These are phyloP conservation scores for Kwoniella sp. DNA, from an alignment of 768 basidiomycete genomes.

Conservation along the genomic window DNA sequence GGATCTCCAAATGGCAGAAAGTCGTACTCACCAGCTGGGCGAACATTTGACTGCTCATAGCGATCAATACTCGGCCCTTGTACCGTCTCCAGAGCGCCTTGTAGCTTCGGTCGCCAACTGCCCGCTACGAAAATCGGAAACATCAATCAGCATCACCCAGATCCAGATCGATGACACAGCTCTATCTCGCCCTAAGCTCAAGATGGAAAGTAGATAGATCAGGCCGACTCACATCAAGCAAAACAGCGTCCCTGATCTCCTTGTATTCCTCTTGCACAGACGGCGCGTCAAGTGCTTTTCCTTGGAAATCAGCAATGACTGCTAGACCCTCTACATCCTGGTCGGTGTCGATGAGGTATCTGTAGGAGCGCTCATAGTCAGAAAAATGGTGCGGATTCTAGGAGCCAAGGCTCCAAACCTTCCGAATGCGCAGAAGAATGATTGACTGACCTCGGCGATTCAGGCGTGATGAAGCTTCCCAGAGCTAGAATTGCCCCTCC, in stretches of 20 bases:
- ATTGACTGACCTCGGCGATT: slow-evolving; percentile 74
- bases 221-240: slow-evolving; percentile 53
- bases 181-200: background rate
- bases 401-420: too few species aligned
- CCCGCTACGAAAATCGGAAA: slow-evolving; percentile 62
- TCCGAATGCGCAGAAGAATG: background rate
- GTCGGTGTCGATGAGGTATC: slow-evolving; percentile 88
- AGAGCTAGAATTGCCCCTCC: slow-evolving; percentile 78
- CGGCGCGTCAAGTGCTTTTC: slow-evolving; percentile 70
- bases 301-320: slow-evolving; percentile 86
- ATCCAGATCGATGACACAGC: background rate
- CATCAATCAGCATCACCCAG: slow-evolving; percentile 8
- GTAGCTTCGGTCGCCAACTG: slow-evolving; percentile 75
- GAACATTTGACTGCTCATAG: slow-evolving; percentile 94
- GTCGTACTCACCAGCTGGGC: slow-evolving; percentile 76
- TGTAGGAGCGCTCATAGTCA: slow-evolving; percentile 44
- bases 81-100: slow-evolving; percentile 82
- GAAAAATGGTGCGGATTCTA: background rate
- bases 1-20: too few species aligned
- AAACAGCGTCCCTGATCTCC: slow-evolving; percentile 74
- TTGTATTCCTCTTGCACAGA: slow-evolving; percentile 79
- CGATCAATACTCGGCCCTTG: slow-evolving; percentile 81
- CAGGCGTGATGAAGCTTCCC: slow-evolving; percentile 82
- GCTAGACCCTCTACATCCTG: slow-evolving; percentile 79
- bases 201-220: background rate